Percentiles rank a stretch among this genome's conserved stretches.
Evolutionary conservation across 2,329 filamentous ascomycete genomes (phyloP).

Genomic region (Penicillium sp.): DNA sequence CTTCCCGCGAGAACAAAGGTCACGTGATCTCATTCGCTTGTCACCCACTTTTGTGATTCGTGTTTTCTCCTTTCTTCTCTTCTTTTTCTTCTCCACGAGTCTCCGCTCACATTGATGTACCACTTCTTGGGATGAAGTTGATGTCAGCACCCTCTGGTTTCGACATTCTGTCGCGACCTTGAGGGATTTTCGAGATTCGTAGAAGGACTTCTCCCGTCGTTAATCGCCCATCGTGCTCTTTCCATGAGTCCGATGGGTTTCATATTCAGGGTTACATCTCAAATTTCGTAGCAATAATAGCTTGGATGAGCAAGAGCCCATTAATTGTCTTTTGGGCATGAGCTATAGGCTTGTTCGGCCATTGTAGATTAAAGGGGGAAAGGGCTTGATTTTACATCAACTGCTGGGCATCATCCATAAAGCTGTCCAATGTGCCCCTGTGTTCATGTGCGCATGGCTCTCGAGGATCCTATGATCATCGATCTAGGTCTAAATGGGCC

Average conservation of each 20-base stretch:
- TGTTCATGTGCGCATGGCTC: neutral
- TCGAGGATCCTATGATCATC: neutral
- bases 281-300: neutral
- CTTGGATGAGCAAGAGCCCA: neutral
- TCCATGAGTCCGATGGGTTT: conserved; percentile 50
- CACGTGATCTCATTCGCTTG: conserved; percentile 15
- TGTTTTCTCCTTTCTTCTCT: conserved; percentile 8
- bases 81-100: conserved; percentile 34
- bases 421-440: too few species aligned
- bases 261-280: conserved; percentile 51
- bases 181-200: conserved; percentile 40
- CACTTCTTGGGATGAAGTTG: conserved; percentile 36
- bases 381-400: neutral
- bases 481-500: neutral
- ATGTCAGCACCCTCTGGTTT: conserved; percentile 44
- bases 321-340: neutral
- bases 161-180: conserved; percentile 49
- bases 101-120: conserved; percentile 43
- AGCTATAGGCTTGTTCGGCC: neutral
- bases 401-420: too few species aligned
- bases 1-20: conserved; percentile 22
- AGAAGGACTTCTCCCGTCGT: conserved; percentile 48
- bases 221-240: conserved; percentile 52
- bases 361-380: neutral
- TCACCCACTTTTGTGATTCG: conserved; percentile 13